These are phyloP conservation scores for Chaetomium olivaceum DNA, from an alignment of 2,329 filamentous ascomycete species.

Conservation along the genomic window DNA sequence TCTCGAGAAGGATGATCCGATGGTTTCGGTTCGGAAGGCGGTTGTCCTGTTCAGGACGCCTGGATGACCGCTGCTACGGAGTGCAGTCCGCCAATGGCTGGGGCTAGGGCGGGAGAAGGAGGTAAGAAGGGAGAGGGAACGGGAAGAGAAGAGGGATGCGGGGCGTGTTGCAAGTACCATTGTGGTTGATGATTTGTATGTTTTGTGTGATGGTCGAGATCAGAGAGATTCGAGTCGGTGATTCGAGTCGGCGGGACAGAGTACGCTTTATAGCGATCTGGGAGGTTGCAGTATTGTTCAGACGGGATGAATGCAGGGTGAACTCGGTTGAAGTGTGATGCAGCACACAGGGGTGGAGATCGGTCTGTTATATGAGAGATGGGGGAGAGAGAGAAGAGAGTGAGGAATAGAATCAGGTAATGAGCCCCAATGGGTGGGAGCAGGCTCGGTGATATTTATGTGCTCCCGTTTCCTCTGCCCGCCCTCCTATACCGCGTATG, in stretches of 20 bases:
- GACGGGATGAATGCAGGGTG: constrained; percentile 8
- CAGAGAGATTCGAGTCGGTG: neutral
- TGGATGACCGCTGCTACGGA: constrained; percentile 10
- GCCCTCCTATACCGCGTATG: neutral
- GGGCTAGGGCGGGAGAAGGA: constrained; percentile 11
- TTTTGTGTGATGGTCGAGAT: neutral
- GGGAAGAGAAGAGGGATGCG: constrained; percentile 23
- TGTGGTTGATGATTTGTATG: constrained; percentile 24
- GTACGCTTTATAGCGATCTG: neutral
- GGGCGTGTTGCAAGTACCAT: constrained; percentile 31
- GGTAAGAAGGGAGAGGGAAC: constrained; percentile 8
- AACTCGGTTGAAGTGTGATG: constrained; percentile 8
- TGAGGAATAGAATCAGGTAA: constrained; percentile 6
- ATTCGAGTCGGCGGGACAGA: neutral
- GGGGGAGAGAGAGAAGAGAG: neutral
- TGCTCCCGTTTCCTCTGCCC: neutral
- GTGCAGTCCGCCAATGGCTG: constrained; percentile 11
- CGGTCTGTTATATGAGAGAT: neutral
- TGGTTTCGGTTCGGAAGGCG: neutral
- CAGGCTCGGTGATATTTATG: constrained; percentile 20
- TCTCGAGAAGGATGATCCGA: neutral
- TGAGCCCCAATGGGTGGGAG: neutral
- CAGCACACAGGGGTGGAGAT: neutral
- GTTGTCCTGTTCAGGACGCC: neutral
- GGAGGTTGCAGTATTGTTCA: neutral